Conservation (phyloP, 2,329 filamentous ascomycete genomes). For the Penicillium hesseltinei region DNA sequence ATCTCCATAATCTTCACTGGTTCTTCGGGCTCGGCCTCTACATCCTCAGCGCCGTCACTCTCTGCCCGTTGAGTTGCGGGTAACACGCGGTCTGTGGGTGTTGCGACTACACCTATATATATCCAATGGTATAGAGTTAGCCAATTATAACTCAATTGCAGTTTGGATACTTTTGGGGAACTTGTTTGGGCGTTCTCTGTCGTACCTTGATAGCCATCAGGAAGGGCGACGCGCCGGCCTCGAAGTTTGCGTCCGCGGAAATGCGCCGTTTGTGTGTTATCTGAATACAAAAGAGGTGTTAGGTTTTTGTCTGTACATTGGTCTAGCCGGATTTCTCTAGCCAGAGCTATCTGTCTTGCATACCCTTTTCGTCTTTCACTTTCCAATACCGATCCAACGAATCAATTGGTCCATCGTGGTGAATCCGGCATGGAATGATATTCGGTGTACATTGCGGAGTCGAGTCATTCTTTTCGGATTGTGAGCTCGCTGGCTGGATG, state of each 20-base stretch:
- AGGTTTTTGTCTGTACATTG: neutral
- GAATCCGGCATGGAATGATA: slow-evolving; percentile 75
- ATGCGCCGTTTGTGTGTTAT: slow-evolving; percentile 55
- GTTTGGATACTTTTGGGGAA: neutral
- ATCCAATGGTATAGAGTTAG: neutral
- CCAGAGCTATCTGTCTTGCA: neutral
- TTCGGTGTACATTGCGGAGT: slow-evolving; percentile 58
- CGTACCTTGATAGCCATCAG: slow-evolving; percentile 65
- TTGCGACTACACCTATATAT: slow-evolving; percentile 56
- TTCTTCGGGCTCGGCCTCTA: slow-evolving; percentile 47
- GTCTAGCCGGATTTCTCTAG: neutral
- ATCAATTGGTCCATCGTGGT: slow-evolving; percentile 72
- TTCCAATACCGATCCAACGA: slow-evolving; percentile 68
- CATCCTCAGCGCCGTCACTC: slow-evolving; percentile 47
- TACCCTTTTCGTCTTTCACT: slow-evolving; percentile 45
- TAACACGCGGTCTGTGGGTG: slow-evolving; percentile 44
- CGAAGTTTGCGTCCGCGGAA: slow-evolving; percentile 78
- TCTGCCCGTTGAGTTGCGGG: slow-evolving; percentile 31
- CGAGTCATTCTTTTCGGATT: slow-evolving; percentile 19
- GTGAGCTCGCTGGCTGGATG: slow-evolving; percentile 30
- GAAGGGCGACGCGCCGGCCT: slow-evolving; percentile 65
- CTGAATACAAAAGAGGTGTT: slow-evolving; percentile 8
- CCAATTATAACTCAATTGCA: neutral
- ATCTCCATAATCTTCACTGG: slow-evolving; percentile 60
- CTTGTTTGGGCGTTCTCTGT: neutral